Base-by-base conservation (phyloP, 2,329 filamentous ascomycete genomes). In the Rutstroemia sp. region DNA sequence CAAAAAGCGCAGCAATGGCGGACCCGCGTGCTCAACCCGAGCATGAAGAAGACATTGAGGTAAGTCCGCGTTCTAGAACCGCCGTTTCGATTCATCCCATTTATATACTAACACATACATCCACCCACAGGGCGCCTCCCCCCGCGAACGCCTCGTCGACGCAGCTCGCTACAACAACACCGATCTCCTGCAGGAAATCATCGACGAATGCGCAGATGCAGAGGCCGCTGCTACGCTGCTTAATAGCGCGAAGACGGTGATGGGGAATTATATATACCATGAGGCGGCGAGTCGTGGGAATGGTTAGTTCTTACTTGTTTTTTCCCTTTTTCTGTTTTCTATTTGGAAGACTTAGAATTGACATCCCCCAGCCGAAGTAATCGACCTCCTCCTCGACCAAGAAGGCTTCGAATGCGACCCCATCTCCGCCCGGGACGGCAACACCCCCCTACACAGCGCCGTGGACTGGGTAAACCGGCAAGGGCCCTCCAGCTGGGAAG, bases 141-240 rank as follows among this genome's bases (percentile, higher is more conserved):
- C 85, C 48, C 80, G 86, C 71, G 92, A 97, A 76, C 82, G 89
- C 68, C 82, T 97, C 65, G 83, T 97, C 73, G 92, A 95, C 76
- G 89, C 94, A 66, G 95, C 89, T 75, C 89, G 92, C 60, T 83
- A 91, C 68, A 92, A 97, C 79, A 96, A 97, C 74, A 85, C 85
- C 64, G 86, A 92, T 54, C 83, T 97, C 59, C 83, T 97, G 56
- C 75, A 81, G 65, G 86, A 94, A 66, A 80, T 92, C 57, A 78
- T 96, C 63, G 73, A 75, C 57, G 83, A 86, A 16, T 70, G 71
- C 61, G 71, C 74, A 54, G 69, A 75, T 96, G 89, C 92, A 76
- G 65, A 82, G 57, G 78, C 88, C 67, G 83, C 89, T 59, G 84
- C 91, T 38, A 72, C 81, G 51, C 84, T 95, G 63, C 83, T 99